Conservation (phyloP, 768 basidiomycete genomes). For the Suillus occidentalis region DNA sequence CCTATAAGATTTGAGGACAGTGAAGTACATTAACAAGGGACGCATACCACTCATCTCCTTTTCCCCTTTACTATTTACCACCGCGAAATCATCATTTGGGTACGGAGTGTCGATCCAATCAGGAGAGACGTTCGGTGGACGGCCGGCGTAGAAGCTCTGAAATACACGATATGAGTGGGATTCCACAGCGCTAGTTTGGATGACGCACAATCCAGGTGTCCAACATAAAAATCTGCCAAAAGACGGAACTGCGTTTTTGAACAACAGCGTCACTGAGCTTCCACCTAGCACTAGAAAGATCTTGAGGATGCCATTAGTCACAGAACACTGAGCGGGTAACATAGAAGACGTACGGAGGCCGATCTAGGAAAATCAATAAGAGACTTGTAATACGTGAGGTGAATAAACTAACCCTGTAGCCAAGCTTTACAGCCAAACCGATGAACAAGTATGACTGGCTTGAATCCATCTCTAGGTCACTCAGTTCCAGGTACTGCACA, state of each 20-base stretch:
- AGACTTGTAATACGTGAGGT: background rate
- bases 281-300: slow-evolving; percentile 62
- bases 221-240: slow-evolving; percentile 67
- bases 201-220: slow-evolving; percentile 60
- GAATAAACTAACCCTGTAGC: slow-evolving; percentile 51
- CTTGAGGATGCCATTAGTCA: slow-evolving; percentile 30
- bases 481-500: slow-evolving; percentile 53
- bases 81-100: slow-evolving; percentile 46
- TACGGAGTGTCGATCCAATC: slow-evolving; percentile 56
- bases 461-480: slow-evolving; percentile 48
- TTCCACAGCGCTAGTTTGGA: background rate
- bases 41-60: slow-evolving; percentile 44
- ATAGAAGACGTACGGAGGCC: slow-evolving; percentile 49
- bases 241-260: slow-evolving; percentile 53
- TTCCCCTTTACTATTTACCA: slow-evolving; percentile 33
- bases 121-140: slow-evolving; percentile 55
- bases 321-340: background rate
- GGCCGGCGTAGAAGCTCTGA: slow-evolving; percentile 64
- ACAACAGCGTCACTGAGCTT: slow-evolving; percentile 46
- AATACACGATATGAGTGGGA: background rate
- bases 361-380: slow-evolving; percentile 34
- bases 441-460: slow-evolving; percentile 55
- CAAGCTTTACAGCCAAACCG: slow-evolving; percentile 60
- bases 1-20: slow-evolving; percentile 35
- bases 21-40: background rate